Conservation (phyloP, 495 filamentous ascomycete species). For the Oleoguttula mirabilis region DNA sequence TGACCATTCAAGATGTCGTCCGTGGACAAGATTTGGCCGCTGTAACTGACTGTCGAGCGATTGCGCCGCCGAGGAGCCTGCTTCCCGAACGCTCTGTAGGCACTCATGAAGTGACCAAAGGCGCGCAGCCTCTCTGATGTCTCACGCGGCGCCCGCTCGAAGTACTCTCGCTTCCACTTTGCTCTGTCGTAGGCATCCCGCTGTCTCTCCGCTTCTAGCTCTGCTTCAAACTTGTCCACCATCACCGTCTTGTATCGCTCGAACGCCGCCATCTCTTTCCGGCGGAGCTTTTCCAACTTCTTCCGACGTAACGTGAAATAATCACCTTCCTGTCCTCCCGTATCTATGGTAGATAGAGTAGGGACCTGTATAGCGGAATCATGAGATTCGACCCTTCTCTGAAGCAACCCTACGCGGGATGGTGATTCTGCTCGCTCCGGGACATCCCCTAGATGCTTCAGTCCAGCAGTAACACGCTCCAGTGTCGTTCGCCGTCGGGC, state of each 20-base stretch:
- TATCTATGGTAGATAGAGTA: background rate
- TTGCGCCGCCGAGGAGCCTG: constrained; percentile 1
- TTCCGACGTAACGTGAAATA: constrained; percentile 11
- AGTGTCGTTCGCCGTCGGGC: constrained; percentile 5
- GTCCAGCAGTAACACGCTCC: background rate
- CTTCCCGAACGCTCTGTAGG: constrained; percentile 14
- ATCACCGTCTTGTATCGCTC: constrained; percentile 13
- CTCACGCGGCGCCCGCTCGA: constrained; percentile 13
- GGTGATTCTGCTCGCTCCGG: background rate
- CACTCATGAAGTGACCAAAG: constrained; percentile 10
- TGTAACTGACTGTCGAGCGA: constrained; percentile 3
- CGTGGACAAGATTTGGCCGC: constrained; percentile 12
- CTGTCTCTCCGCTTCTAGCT: constrained; percentile 5
- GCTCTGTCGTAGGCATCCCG: constrained; percentile 13
- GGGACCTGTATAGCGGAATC: background rate
- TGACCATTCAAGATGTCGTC: background rate
- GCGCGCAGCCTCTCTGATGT: constrained; percentile 11
- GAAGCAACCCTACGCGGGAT: background rate
- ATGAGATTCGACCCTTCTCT: background rate
- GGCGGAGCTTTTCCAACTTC: constrained; percentile 14
- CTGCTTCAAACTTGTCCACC: constrained; percentile 18
- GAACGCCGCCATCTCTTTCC: constrained; percentile 13
- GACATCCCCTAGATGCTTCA: background rate
- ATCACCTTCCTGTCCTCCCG: constrained; percentile 2
- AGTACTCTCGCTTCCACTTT: constrained; percentile 16